Evolutionary conservation across 495 filamentous ascomycete species (phyloP).

Genomic region (Aspergillus taichungensis): DNA sequence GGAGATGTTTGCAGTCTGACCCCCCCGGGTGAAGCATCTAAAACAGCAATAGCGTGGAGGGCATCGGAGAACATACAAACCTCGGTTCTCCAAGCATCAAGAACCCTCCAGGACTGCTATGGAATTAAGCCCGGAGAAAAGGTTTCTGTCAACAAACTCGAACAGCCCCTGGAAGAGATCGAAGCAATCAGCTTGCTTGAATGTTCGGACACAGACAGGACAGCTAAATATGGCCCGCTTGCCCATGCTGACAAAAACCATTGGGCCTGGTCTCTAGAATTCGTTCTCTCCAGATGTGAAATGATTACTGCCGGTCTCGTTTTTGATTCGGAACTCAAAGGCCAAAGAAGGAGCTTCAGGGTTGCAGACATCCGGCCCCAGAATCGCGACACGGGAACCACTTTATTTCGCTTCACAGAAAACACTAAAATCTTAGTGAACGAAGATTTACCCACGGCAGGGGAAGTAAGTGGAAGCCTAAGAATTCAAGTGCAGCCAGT

Average conservation of each 20-base stretch:
- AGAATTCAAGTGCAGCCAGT: conserved; percentile 18
- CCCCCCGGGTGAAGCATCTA: conserved; percentile 29
- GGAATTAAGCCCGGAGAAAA: conserved; percentile 56
- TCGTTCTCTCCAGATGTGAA: conserved; percentile 43
- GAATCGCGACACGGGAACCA: conserved; percentile 17
- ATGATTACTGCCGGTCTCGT: conserved; percentile 31
- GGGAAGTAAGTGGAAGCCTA: conserved; percentile 8
- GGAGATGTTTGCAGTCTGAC: conserved; percentile 51
- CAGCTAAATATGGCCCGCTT: conserved; percentile 23
- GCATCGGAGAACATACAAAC: conserved; percentile 55
- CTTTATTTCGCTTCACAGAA: conserved; percentile 28
- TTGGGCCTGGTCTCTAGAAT: conserved; percentile 59
- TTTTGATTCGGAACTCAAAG: conserved; percentile 40
- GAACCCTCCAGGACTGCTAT: conserved; percentile 55
- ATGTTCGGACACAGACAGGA: conserved; percentile 31
- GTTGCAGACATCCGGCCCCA: conserved; percentile 27
- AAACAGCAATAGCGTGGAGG: conserved; percentile 57
- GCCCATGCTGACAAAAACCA: conserved; percentile 38
- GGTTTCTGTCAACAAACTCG: conserved; percentile 41
- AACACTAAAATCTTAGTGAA: conserved; percentile 27
- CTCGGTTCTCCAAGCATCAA: conserved; percentile 55
- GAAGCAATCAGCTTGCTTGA: conserved; percentile 42
- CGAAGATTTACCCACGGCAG: conserved; percentile 10
- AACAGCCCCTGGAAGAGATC: conserved; percentile 30
- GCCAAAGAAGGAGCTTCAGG: conserved; percentile 37